A percentile compares a stretch with the other conserved stretches of the same genome.
These are phyloP conservation scores for Debaryomyces sp. DNA, from an alignment of 1,139 yeast genomes.

Conservation along the genomic window DNA sequence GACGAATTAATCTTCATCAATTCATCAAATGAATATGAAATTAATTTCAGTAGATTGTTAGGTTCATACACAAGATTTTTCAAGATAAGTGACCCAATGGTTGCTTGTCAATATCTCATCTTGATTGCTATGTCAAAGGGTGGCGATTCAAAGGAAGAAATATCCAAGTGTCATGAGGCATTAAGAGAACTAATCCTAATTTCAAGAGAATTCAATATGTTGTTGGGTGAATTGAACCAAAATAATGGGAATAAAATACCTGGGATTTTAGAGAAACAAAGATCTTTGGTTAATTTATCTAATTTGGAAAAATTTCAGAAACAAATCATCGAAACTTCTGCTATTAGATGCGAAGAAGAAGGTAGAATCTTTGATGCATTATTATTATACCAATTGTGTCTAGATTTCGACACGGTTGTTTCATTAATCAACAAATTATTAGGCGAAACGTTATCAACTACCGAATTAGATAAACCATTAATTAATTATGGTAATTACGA, in stretches of 20 bases:
- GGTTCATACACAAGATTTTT: constrained; percentile 80
- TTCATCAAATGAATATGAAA: constrained; percentile 40
- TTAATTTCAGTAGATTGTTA: constrained; percentile 60
- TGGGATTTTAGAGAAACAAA: constrained; percentile 82
- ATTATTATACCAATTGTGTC: constrained; percentile 81
- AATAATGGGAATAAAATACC: constrained; percentile 74
- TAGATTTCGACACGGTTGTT: constrained; percentile 86
- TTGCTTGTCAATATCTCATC: constrained; percentile 85
- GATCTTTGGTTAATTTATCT: constrained; percentile 62
- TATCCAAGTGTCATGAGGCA: constrained; percentile 72
- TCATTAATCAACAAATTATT: constrained; percentile 72
- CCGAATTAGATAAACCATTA: constrained; percentile 71
- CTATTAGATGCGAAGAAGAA: constrained; percentile 86
- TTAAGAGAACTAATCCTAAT: constrained; percentile 82
- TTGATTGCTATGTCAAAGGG: constrained; percentile 62
- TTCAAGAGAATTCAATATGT: constrained; percentile 78
- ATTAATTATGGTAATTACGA: constrained; percentile 39
- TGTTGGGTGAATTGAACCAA: constrained; percentile 75
- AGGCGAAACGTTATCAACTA: constrained; percentile 76
- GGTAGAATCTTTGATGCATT: constrained; percentile 89
- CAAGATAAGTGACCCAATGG: constrained; percentile 83
- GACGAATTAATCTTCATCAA: constrained; percentile 38
- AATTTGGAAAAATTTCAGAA: constrained; percentile 50
- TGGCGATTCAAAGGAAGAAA: constrained; percentile 44
- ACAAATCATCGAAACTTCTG: constrained; percentile 82